phyloP scores from a whole-genome alignment of 176 grass and related monocot species.

The Paspalum vaginatum region DNA sequence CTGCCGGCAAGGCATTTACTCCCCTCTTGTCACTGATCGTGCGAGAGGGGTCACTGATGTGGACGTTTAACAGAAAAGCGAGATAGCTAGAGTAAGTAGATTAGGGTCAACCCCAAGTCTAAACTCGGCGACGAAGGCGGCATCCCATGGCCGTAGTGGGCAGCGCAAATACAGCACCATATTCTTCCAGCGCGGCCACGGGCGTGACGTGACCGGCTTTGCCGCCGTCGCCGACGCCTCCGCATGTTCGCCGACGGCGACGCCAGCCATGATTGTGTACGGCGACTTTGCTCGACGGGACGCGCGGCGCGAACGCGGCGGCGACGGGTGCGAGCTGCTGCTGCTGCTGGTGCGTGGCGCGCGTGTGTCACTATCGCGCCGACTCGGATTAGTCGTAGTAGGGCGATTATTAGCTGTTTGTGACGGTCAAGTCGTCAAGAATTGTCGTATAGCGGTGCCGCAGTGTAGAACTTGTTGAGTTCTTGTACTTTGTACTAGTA shows the following conservation, averaged over 20 bases:
- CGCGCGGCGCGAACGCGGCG: too few relatives aligned
- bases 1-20: not conserved
- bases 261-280: not conserved
- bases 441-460: too few relatives aligned
- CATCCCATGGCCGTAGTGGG: conserved; percentile 22
- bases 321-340: not conserved
- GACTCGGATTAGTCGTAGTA: not conserved
- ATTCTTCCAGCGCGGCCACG: not conserved
- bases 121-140: conserved; percentile 11
- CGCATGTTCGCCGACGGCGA: conserved; percentile 30
- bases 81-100: not conserved
- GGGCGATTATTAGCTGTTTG: not conserved
- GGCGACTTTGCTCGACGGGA: too few relatives aligned
- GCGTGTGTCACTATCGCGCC: not conserved
- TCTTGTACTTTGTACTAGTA: too few relatives aligned
- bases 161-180: conserved; percentile 5
- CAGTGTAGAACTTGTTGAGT: not conserved
- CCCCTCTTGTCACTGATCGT: not conserved
- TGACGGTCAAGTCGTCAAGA: not conserved
- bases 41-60: not conserved
- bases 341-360: not conserved
- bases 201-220: conserved; percentile 12
- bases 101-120: not conserved
- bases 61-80: conserved; percentile 43
- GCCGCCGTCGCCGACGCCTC: too few relatives aligned